Percentiles rank a stretch among this genome's conserved stretches.
phyloP scores from a whole-genome alignment of 257 asterid genomes.

The Mentha longifolia region DNA sequence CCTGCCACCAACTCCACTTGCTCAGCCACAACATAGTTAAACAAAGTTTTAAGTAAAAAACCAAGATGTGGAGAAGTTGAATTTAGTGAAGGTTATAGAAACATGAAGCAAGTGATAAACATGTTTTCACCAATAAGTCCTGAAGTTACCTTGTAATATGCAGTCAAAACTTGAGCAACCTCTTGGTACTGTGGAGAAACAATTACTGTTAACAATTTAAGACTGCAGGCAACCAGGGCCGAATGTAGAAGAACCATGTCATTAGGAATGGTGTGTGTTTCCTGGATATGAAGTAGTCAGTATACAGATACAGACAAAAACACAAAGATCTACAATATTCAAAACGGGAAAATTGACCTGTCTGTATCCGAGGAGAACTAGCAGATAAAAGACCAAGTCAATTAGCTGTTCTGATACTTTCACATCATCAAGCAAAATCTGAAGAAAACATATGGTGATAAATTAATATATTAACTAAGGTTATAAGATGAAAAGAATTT shows the following conservation, averaged over 20 bases:
- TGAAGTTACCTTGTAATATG: conserved; percentile 70
- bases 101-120: neutral
- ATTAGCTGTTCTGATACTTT: conserved; percentile 87
- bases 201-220: conserved; percentile 69
- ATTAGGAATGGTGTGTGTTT: conserved; percentile 52
- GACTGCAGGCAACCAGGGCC: conserved; percentile 88
- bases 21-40: conserved; percentile 30
- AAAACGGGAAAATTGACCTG: conserved; percentile 59
- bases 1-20: conserved; percentile 63
- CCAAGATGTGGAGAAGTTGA: conserved; percentile 7
- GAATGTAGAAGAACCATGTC: conserved; percentile 89
- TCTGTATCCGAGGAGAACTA: conserved; percentile 68
- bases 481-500: conserved; percentile 14
- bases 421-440: conserved; percentile 87
- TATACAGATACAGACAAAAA: conserved; percentile 12
- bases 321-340: conserved; percentile 5
- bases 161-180: conserved; percentile 87
- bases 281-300: conserved; percentile 46
- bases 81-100: conserved; percentile 25
- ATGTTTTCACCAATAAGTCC: conserved; percentile 6
- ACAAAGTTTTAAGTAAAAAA: conserved; percentile 18
- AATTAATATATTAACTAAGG: conserved; percentile 11
- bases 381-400: conserved; percentile 78
- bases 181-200: conserved; percentile 88
- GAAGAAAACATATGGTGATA: conserved; percentile 39